Percentiles rank a stretch among this genome's conserved stretches.
These are phyloP conservation scores for Xylariaceae sp. DNA, from an alignment of 2,329 filamentous ascomycete genomes.

Conservation along the genomic window DNA sequence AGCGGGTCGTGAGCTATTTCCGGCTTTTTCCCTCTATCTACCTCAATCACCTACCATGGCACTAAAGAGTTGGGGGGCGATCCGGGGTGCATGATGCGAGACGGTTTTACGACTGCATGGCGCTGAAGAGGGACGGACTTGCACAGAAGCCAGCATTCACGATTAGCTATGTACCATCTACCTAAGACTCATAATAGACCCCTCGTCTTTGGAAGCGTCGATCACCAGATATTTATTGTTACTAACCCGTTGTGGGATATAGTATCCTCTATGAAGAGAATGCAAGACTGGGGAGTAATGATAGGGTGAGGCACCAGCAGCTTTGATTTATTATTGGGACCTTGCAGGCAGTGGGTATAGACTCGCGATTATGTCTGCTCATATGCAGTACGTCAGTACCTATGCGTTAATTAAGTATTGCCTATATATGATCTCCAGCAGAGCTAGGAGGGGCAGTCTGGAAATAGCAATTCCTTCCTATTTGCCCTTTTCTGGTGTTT, in stretches of 20 bases:
- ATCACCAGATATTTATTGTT: background rate
- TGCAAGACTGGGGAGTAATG: background rate
- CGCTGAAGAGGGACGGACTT: constrained; percentile 4
- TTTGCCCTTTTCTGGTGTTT: no score
- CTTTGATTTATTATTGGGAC: no score
- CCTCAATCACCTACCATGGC: constrained; percentile 7
- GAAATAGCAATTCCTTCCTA: no score
- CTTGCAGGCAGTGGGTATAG: no score
- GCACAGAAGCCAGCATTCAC: background rate
- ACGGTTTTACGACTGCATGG: constrained; percentile 9
- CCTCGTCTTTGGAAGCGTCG: background rate
- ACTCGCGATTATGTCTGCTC: no score
- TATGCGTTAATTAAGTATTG: no score
- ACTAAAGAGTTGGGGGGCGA: background rate
- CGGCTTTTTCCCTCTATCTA: constrained; percentile 15
- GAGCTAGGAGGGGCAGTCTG: no score
- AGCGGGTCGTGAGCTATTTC: constrained; percentile 15
- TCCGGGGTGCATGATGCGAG: constrained; percentile 19
- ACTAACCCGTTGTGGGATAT: constrained; percentile 10
- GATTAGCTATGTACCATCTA: constrained; percentile 10
- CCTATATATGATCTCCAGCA: no score
- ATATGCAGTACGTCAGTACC: no score
- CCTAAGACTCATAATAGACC: background rate
- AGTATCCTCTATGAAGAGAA: background rate
- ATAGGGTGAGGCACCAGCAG: background rate